Conservation (phyloP, 805 yeast genomes). For the Scheffersomyces amazonensis region DNA sequence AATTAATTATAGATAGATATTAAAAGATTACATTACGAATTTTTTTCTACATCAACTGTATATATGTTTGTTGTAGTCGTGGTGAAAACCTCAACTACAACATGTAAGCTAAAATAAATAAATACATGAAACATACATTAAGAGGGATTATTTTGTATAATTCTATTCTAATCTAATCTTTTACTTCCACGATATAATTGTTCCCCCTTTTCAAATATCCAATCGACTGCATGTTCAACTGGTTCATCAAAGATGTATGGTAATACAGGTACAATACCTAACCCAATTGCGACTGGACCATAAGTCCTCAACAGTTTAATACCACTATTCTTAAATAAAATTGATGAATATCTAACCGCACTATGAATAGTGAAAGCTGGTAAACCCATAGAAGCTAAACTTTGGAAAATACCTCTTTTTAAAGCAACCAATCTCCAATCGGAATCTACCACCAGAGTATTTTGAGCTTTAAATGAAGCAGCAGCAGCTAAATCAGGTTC, state of each 20-base stretch:
- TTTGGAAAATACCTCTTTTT: conserved; percentile 77
- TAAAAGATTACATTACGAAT: too few relatives aligned
- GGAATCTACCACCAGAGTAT: conserved; percentile 34
- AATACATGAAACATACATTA: too few relatives aligned
- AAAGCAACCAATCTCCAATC: conserved; percentile 67
- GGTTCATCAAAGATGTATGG: conserved; percentile 84
- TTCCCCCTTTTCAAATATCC: conserved; percentile 53
- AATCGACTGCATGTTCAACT: conserved; percentile 67
- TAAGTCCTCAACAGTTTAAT: conserved; percentile 50
- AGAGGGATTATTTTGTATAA: too few relatives aligned
- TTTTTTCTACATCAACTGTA: too few relatives aligned
- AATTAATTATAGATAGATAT: too few relatives aligned
- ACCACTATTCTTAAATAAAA: conserved; percentile 54
- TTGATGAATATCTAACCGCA: conserved; percentile 66
- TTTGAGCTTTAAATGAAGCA: conserved; percentile 22
- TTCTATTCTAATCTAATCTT: too few relatives aligned
- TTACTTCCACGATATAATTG: conserved; percentile 20
- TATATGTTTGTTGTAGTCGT: too few relatives aligned
- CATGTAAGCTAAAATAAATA: too few relatives aligned
- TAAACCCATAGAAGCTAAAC: conserved; percentile 80
- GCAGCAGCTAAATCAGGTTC: conserved; percentile 37
- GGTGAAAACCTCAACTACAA: too few relatives aligned
- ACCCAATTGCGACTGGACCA: conserved; percentile 79
- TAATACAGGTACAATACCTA: conserved; percentile 71
- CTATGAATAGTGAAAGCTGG: conserved; percentile 86